These are phyloP conservation scores for Sphaerostilbella broomeana DNA, from an alignment of 2,329 filamentous ascomycete species.

Conservation along the genomic window DNA sequence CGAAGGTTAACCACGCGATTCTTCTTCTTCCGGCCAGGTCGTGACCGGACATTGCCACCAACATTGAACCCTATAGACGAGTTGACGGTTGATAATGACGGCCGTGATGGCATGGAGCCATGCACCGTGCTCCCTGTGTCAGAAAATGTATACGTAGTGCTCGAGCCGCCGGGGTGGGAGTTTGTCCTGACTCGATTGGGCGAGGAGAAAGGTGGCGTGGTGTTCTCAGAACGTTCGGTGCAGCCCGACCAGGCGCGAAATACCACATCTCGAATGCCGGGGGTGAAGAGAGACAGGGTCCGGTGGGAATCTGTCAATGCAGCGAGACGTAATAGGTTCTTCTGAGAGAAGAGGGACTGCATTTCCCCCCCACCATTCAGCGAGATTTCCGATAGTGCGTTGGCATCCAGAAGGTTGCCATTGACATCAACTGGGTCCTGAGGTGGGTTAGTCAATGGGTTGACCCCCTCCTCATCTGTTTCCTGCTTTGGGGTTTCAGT, in stretches of 20 bases:
- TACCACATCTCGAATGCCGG: slow-evolving; percentile 80
- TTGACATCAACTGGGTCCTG: slow-evolving; percentile 75
- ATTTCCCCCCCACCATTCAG: slow-evolving; percentile 75
- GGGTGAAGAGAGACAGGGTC: slow-evolving; percentile 86
- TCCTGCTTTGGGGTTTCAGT: slow-evolving; percentile 42
- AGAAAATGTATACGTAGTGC: slow-evolving; percentile 67
- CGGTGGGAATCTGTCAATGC: slow-evolving; percentile 81
- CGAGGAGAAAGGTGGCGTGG: slow-evolving; percentile 41
- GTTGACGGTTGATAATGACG: slow-evolving; percentile 56
- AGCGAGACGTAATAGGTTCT: slow-evolving; percentile 79
- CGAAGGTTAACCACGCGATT: slow-evolving; percentile 75
- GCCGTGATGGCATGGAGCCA: slow-evolving; percentile 60
- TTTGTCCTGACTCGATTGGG: slow-evolving; percentile 56
- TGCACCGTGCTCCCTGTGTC: slow-evolving; percentile 59
- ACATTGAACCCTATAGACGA: slow-evolving; percentile 59
- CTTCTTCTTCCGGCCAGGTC: slow-evolving; percentile 70
- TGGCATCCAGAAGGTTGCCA: slow-evolving; percentile 69
- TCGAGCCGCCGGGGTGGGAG: slow-evolving; percentile 51
- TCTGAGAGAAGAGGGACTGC: slow-evolving; percentile 89
- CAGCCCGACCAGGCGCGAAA: slow-evolving; percentile 88
- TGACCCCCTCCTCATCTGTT: slow-evolving; percentile 56
- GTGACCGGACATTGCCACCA: slow-evolving; percentile 54
- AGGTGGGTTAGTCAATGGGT: slow-evolving; percentile 76
- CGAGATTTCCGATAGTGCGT: slow-evolving; percentile 68
- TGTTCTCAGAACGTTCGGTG: slow-evolving; percentile 59